Base-by-base conservation (phyloP, 108 stramenopile species). In the Pseudonitzschia pungens region DNA sequence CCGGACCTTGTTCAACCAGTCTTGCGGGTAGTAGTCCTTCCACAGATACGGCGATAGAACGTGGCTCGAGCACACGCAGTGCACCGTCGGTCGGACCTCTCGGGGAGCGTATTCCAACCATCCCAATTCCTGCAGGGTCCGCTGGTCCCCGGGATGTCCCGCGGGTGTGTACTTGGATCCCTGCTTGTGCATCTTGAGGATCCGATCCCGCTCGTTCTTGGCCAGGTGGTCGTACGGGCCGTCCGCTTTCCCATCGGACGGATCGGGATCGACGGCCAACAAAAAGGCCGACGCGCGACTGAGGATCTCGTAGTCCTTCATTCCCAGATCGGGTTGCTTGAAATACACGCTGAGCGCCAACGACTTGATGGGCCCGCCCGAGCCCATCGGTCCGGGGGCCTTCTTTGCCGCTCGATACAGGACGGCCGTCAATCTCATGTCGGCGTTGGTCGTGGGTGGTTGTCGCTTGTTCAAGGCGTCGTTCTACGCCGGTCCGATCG, bases 301-400 rank as follows among this genome's bases (percentile, higher is more conserved):
- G 28, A 93, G 76, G 29, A 91, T 91, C 82, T 93, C 92, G 63
- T 87, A 93, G 48, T 93, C 92, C 53, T 88, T 89, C 92, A 93
- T 93, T 28, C 88, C 88, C 50, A 93, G 77, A 40, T 89, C 88
- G 31, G 92, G 92, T 51, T 91, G 89, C 27, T 81, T 82, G 68
- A 93, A 93, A 76, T 90, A 82, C 11, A 91, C 90, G 74, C 87
- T 87, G 21, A 93, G 84, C n/a, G 89, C 92, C 12, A 93, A 77
- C 20, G 89, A 85, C 62, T 80, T 82, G 63, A 79, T 73, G 26
- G 40, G 21, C 5, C 41, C 11, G 32, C 59, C 28, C n/a, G n/a
- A n/a, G 32, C 59, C 18, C 24, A 10, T 15, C 24, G 24, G 10
- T 26, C 59, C 12, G 1, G 28, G 8, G 24, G 11, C 16, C 31